phyloP scores from a whole-genome alignment of 1,284 basidiomycete genomes.

The Irpex rosettiformis region DNA sequence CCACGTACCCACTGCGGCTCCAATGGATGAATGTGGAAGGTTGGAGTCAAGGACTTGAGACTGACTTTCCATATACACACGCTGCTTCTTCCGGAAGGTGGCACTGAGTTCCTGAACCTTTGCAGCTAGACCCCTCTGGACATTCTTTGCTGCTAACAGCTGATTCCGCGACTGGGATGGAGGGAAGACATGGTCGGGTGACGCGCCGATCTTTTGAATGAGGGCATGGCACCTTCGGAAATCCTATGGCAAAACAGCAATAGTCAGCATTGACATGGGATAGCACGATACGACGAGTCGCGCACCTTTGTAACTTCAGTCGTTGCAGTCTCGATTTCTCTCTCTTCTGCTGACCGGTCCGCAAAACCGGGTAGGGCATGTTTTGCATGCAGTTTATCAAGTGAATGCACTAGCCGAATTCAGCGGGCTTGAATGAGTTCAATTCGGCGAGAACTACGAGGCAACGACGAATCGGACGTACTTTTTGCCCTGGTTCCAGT shows the following conservation, averaged over 20 bases:
- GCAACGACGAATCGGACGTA: constrained; percentile 40
- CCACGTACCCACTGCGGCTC: neutral
- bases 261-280: neutral
- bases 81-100: constrained; percentile 96
- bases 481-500: constrained; percentile 73
- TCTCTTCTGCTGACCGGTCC: constrained; percentile 91
- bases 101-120: constrained; percentile 92
- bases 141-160: constrained; percentile 83
- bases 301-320: constrained; percentile 82
- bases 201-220: constrained; percentile 68
- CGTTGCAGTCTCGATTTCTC: constrained; percentile 88
- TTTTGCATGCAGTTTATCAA: constrained; percentile 94
- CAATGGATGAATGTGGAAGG: constrained; percentile 18
- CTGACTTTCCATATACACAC: constrained; percentile 96
- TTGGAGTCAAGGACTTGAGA: constrained; percentile 22
- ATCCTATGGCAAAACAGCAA: constrained; percentile 48
- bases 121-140: constrained; percentile 94
- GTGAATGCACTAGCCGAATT: constrained; percentile 57
- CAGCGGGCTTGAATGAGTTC: constrained; percentile 22
- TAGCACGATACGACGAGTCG: neutral
- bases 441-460: constrained; percentile 13
- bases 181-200: constrained; percentile 33
- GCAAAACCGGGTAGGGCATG: constrained; percentile 95
- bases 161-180: constrained; percentile 57
- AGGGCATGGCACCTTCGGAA: constrained; percentile 80